Percentiles rank a stretch among this genome's conserved stretches.
Conservation (phyloP, 768 basidiomycete species). For the Amanita jacksonii region DNA sequence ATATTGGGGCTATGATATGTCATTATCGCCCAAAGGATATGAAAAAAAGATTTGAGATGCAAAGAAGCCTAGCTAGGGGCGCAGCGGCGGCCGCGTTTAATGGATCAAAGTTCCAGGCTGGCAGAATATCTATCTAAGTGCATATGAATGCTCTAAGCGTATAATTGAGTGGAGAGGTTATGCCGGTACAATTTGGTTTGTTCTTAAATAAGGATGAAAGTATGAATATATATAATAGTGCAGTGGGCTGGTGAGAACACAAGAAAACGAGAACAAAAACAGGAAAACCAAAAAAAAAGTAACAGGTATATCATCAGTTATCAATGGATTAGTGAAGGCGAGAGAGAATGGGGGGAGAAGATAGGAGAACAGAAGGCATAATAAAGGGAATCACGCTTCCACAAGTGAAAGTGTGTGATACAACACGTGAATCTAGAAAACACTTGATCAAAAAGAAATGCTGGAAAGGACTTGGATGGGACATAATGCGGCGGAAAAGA, state of each 20-base stretch:
- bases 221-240: background rate
- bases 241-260: too few relatives aligned
- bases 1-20: too few relatives aligned
- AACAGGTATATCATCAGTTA: conserved; percentile 4
- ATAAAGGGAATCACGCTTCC: too few relatives aligned
- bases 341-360: background rate
- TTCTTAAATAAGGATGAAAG: background rate
- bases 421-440: background rate
- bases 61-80: too few relatives aligned
- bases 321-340: background rate
- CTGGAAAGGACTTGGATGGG: background rate
- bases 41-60: too few relatives aligned
- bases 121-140: too few relatives aligned
- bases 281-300: conserved; percentile 4
- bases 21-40: too few relatives aligned
- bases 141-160: too few relatives aligned
- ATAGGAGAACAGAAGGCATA: background rate
- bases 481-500: conserved; percentile 5
- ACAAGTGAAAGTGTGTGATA: background rate
- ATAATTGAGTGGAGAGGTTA: too few relatives aligned
- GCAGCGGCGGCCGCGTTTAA: too few relatives aligned
- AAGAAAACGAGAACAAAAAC: conserved; percentile 2
- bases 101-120: too few relatives aligned
- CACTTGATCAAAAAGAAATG: background rate
- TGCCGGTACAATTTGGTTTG: background rate